phyloP scores from a whole-genome alignment of 108 stramenopile genomes.

The Chaetoceros muelleri region DNA sequence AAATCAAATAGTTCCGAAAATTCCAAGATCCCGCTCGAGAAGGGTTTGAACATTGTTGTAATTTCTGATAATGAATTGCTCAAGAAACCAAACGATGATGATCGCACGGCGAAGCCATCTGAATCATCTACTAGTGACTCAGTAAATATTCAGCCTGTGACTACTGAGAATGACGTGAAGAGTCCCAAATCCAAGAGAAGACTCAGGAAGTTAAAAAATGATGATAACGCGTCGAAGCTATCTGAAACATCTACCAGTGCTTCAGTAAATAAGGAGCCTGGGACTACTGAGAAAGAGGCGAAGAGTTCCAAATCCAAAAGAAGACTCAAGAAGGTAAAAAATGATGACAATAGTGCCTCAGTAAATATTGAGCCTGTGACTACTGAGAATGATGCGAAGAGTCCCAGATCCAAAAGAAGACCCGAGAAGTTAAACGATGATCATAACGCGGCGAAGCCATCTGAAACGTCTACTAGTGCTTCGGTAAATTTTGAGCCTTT shows the following conservation, averaged over 20 bases:
- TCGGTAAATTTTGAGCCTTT: too few relatives aligned
- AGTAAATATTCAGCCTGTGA: neutral
- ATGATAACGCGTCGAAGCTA: neutral
- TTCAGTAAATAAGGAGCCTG: conserved; percentile 15
- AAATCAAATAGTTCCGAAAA: too few relatives aligned
- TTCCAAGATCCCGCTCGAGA: too few relatives aligned
- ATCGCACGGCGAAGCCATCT: too few relatives aligned
- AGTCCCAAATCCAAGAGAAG: neutral
- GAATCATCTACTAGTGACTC: too few relatives aligned
- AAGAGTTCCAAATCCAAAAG: conserved; percentile 10
- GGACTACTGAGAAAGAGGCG: conserved; percentile 9
- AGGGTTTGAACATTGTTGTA: too few relatives aligned
- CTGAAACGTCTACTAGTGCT: too few relatives aligned
- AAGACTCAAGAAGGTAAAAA: neutral
- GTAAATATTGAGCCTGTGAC: conserved; percentile 11
- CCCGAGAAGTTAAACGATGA: too few relatives aligned
- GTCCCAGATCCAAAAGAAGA: conserved; percentile 10
- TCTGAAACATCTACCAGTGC: conserved; percentile 17
- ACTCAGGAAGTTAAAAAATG: neutral
- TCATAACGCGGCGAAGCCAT: too few relatives aligned
- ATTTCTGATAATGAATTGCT: too few relatives aligned
- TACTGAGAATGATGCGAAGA: conserved; percentile 9
- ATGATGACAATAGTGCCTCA: conserved; percentile 7
- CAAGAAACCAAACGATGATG: too few relatives aligned
- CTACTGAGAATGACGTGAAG: neutral